Percentiles rank a stretch among this genome's conserved stretches.
phyloP scores from a whole-genome alignment of 116 monocot genomes.

The Zostera marina region DNA sequence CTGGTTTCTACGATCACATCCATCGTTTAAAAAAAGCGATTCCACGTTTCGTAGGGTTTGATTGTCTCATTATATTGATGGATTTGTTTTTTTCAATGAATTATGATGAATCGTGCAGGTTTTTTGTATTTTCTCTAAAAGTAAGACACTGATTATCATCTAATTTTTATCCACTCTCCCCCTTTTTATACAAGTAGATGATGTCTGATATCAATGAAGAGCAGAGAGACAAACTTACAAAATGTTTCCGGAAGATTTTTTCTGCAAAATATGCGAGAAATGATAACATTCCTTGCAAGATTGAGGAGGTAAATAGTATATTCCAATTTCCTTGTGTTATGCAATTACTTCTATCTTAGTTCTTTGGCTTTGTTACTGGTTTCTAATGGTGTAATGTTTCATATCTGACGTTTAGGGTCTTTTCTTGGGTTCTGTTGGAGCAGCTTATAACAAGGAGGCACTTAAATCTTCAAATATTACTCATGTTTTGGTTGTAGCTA shows the following conservation, averaged over 20 bases:
- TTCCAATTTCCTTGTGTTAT: neutral
- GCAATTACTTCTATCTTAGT: neutral
- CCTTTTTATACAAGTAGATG: neutral
- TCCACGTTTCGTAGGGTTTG: too few species aligned
- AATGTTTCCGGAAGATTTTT: slow-evolving; percentile 21
- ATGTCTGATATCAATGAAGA: slow-evolving; percentile 4
- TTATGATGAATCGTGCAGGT: too few species aligned
- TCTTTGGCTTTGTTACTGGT: neutral
- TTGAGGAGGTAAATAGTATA: slow-evolving; percentile 29
- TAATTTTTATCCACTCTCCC: too few species aligned
- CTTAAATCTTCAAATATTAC: slow-evolving; percentile 49
- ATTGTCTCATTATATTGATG: too few species aligned
- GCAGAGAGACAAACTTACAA: slow-evolving; percentile 9
- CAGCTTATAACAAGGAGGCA: slow-evolving; percentile 38
- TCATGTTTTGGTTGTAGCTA: slow-evolving; percentile 57
- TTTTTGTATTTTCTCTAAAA: neutral
- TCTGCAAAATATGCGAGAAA: slow-evolving; percentile 31
- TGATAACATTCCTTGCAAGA: slow-evolving; percentile 49
- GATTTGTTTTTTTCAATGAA: too few species aligned
- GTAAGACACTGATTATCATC: neutral
- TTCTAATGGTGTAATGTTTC: neutral
- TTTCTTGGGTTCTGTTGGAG: slow-evolving; percentile 71
- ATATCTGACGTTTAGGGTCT: slow-evolving; percentile 33
- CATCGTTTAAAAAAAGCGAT: too few species aligned
- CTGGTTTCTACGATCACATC: too few species aligned